These are phyloP conservation scores for Phascolomyces articulosus DNA, from an alignment of 371 early-diverging fungal genomes.

Conservation along the genomic window DNA sequence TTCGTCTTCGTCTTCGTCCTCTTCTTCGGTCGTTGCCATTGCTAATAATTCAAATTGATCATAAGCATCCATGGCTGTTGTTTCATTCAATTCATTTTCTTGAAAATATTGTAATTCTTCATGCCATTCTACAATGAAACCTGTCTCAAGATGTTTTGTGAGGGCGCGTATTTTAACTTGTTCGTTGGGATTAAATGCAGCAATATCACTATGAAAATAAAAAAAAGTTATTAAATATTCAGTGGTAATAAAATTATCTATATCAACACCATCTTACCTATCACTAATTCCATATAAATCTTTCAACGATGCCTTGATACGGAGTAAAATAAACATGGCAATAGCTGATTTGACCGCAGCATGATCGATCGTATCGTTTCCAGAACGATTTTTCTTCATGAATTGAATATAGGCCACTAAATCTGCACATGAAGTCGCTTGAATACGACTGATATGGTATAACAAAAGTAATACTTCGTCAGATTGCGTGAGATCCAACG, in stretches of 20 bases:
- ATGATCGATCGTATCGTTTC: constrained; percentile 1
- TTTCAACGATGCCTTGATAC: constrained; percentile 63
- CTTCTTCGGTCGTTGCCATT: constrained; percentile 7
- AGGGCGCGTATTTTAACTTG: constrained; percentile 13
- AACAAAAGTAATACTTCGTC: constrained; percentile 83
- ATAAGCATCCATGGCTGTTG: constrained; percentile 26
- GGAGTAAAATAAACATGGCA: constrained; percentile 60
- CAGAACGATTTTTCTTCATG: constrained; percentile 14
- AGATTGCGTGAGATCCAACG: constrained; percentile 70
- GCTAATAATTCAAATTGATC: constrained; percentile 29
- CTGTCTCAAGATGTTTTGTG: constrained; percentile 7
- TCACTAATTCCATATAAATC: constrained; percentile 68
- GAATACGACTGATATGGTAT: constrained; percentile 67
- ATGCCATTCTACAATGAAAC: constrained; percentile 23
- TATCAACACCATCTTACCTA: constrained; percentile 33
- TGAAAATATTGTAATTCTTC: constrained; percentile 23
- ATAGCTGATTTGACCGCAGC: constrained; percentile 40
- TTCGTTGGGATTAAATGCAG: constrained; percentile 11
- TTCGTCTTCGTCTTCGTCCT: not conserved
- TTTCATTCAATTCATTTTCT: constrained; percentile 6
- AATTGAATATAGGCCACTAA: constrained; percentile 50
- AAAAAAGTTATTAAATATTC: not conserved
- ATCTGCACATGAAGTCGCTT: constrained; percentile 72
- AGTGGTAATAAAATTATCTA: not conserved
- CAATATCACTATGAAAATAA: constrained; percentile 6